Conservation (phyloP, 768 basidiomycete genomes). For the Tulasnella calospora region DNA sequence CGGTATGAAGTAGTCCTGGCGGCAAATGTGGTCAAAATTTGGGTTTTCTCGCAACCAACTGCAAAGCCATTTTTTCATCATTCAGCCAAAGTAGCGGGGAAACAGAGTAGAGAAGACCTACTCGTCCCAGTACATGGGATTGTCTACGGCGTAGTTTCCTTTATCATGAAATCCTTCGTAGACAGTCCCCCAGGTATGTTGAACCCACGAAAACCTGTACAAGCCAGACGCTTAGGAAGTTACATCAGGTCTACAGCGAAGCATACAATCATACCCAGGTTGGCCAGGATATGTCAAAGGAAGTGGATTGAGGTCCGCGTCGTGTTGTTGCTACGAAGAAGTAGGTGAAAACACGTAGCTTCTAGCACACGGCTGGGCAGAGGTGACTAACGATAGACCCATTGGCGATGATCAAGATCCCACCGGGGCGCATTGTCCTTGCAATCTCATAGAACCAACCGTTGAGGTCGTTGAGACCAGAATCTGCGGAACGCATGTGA, state of each 20-base stretch:
- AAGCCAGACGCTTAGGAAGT: not conserved
- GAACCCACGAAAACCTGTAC: conserved; percentile 13
- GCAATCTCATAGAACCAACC: conserved; percentile 26
- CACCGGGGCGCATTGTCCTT: conserved; percentile 25
- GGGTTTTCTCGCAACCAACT: conserved; percentile 11
- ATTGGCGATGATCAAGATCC: conserved; percentile 22
- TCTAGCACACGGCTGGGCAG: not conserved
- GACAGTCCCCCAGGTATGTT: not conserved
- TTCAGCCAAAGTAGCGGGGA: not conserved
- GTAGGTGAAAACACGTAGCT: not conserved
- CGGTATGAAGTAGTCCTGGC: not conserved
- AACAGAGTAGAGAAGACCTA: not conserved
- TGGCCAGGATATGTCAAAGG: conserved; percentile 5
- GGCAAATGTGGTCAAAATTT: not conserved
- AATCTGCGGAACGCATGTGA: not conserved
- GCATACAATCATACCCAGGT: not conserved
- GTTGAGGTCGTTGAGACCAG: conserved; percentile 15
- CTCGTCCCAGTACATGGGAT: conserved; percentile 2
- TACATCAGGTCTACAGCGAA: not conserved
- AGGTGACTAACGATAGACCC: conserved; percentile 15
- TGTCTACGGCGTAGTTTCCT: not conserved
- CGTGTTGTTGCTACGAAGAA: not conserved
- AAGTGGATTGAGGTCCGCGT: conserved; percentile 1
- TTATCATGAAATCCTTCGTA: not conserved
- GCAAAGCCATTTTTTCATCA: not conserved